Conservation (phyloP, 2,329 filamentous ascomycete genomes). For the Moelleriella libera region DNA sequence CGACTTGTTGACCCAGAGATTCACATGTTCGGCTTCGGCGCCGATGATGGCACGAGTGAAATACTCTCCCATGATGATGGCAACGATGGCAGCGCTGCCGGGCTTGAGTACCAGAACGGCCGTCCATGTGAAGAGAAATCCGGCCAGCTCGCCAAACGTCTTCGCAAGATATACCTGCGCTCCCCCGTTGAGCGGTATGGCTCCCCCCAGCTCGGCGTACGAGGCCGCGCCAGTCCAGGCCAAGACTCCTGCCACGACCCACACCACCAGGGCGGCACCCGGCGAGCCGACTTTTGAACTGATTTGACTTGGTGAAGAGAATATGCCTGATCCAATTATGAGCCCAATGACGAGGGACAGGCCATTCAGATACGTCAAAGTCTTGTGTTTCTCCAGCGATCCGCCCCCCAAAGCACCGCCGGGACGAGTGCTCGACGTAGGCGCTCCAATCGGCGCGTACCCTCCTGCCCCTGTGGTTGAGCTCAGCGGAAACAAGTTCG, state of each 20-base stretch:
- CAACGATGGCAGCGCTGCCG: constrained; percentile 82
- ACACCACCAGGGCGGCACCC: constrained; percentile 80
- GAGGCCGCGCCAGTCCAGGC: constrained; percentile 94
- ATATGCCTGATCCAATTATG: constrained; percentile 94
- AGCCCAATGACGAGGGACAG: constrained; percentile 81
- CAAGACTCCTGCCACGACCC: constrained; percentile 78
- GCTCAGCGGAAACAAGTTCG: constrained; percentile 81
- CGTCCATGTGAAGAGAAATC: constrained; percentile 94
- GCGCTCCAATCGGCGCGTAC: constrained; percentile 76
- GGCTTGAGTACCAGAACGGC: constrained; percentile 90
- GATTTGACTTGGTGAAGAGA: constrained; percentile 86
- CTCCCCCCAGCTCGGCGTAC: constrained; percentile 89
- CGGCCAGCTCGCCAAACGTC: constrained; percentile 85
- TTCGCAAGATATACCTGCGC: constrained; percentile 89
- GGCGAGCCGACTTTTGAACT: constrained; percentile 84
- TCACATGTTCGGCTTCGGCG: constrained; percentile 69
- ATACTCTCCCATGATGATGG: constrained; percentile 98
- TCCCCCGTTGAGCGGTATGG: constrained; percentile 90
- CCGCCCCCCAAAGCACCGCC: constrained; percentile 48
- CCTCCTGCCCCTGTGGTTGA: constrained; percentile 57
- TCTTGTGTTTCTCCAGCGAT: constrained; percentile 92
- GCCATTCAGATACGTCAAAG: constrained; percentile 86
- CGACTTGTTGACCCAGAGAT: constrained; percentile 78
- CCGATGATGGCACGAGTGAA: constrained; percentile 78
- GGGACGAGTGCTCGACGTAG: constrained; percentile 38